These are phyloP conservation scores for Poa annua DNA, from an alignment of 176 grass and related monocot species.

Conservation along the genomic window DNA sequence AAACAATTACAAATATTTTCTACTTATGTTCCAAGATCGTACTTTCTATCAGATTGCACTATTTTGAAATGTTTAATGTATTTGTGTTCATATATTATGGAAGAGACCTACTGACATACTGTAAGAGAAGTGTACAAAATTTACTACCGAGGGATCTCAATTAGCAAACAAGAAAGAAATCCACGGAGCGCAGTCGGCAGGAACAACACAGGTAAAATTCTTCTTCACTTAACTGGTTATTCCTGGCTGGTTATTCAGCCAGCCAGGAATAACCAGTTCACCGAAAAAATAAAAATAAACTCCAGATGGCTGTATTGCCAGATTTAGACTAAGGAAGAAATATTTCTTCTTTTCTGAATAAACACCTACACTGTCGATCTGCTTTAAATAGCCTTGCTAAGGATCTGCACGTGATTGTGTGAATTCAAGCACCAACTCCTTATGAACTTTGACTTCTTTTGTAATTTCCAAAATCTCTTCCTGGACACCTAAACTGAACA, in stretches of 20 bases:
- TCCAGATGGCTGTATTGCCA: background rate
- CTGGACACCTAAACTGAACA: background rate
- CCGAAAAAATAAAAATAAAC: background rate
- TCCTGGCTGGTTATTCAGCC: background rate
- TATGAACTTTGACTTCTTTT: background rate
- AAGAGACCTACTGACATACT: background rate
- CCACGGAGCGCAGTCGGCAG: background rate
- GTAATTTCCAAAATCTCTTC: background rate
- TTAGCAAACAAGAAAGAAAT: background rate
- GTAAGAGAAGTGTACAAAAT: constrained; percentile 14
- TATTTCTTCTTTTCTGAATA: too few species aligned
- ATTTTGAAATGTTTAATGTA: constrained; percentile 14
- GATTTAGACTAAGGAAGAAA: too few species aligned
- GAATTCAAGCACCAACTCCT: background rate
- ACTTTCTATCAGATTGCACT: constrained; percentile 36
- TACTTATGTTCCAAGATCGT: background rate
- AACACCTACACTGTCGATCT: background rate
- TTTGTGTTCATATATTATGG: background rate
- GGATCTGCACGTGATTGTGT: background rate
- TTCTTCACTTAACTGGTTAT: too few species aligned
- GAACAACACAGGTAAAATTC: background rate
- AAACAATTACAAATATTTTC: background rate
- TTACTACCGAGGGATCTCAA: background rate
- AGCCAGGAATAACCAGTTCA: background rate
- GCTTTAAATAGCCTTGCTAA: background rate